A percentile compares a stretch with the other conserved stretches of the same genome.
These are phyloP conservation scores for Collybia sordida DNA, from an alignment of 768 basidiomycete species.

Conservation along the genomic window DNA sequence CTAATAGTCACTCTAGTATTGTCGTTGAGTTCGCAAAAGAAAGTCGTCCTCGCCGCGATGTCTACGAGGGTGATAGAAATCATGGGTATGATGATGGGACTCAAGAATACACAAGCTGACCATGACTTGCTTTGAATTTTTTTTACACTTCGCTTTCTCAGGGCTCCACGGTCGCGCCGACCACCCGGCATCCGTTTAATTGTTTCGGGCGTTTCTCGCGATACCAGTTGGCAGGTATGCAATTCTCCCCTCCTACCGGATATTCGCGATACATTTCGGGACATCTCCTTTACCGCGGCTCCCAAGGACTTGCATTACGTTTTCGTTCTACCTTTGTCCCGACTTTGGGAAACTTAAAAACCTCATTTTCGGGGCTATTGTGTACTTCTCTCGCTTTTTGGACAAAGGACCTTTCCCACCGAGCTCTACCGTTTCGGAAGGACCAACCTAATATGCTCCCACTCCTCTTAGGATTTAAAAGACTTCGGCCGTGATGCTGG, in stretches of 20 bases:
- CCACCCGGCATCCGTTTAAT: slow-evolving; percentile 82
- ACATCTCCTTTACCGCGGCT: slow-evolving; percentile 20
- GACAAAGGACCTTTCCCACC: slow-evolving; percentile 18
- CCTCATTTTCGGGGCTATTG: slow-evolving; percentile 9
- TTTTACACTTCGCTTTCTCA: slow-evolving; percentile 19
- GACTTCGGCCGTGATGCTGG: slow-evolving; percentile 96
- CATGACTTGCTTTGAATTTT: too few species aligned
- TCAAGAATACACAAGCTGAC: slow-evolving; percentile 5
- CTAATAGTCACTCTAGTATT: slow-evolving; percentile 53
- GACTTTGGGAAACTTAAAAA: slow-evolving; percentile 13
- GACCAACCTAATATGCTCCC: slow-evolving; percentile 41
- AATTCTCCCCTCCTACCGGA: slow-evolving; percentile 26
- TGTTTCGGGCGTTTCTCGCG: slow-evolving; percentile 87
- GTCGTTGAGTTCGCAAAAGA: slow-evolving; percentile 97
- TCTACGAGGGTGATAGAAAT: slow-evolving; percentile 57
- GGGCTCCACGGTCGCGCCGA: slow-evolving; percentile 65
- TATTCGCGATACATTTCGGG: slow-evolving; percentile 15
- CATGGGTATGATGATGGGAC: slow-evolving; percentile 47
- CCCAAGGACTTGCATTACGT: slow-evolving; percentile 19
- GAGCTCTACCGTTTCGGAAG: slow-evolving; percentile 27
- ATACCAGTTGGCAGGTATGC: slow-evolving; percentile 99
- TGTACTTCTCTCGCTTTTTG: slow-evolving; percentile 10
- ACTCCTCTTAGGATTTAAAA: slow-evolving; percentile 83
- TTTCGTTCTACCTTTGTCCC: slow-evolving; percentile 1
- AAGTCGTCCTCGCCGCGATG: slow-evolving; percentile 78